Evolutionary conservation across 1,139 yeast species (phyloP).

Genomic region (Yarrowia galli): DNA sequence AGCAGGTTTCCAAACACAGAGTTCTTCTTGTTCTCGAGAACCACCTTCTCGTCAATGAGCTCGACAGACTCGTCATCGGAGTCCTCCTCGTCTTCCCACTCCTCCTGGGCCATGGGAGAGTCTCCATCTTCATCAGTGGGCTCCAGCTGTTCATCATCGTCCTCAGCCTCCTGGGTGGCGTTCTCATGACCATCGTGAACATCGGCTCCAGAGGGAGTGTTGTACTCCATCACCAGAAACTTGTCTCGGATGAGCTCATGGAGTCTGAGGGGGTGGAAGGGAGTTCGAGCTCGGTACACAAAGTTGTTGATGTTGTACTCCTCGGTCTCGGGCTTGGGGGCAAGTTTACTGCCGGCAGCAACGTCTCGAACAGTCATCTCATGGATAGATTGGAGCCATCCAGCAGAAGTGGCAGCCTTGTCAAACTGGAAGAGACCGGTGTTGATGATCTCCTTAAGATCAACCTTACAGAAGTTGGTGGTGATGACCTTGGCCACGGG

Average conservation of each 20-base stretch:
- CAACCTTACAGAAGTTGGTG: slow-evolving; percentile 54
- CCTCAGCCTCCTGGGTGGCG: slow-evolving; percentile 39
- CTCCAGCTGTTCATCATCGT: slow-evolving; percentile 41
- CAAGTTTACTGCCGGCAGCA: slow-evolving; percentile 45
- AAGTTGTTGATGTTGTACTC: slow-evolving; percentile 58
- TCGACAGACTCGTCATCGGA: slow-evolving; percentile 43
- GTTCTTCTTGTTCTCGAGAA: slow-evolving; percentile 50
- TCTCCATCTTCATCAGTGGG: slow-evolving; percentile 40
- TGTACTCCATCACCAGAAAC: slow-evolving; percentile 45
- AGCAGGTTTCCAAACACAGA: slow-evolving; percentile 54
- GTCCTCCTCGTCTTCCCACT: slow-evolving; percentile 40
- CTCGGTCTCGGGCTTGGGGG: slow-evolving; percentile 51
- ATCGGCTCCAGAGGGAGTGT: slow-evolving; percentile 39
- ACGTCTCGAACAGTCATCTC: slow-evolving; percentile 55
- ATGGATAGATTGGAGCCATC: slow-evolving; percentile 57
- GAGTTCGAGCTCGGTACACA: slow-evolving; percentile 54
- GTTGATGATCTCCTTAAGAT: slow-evolving; percentile 51
- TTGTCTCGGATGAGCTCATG: slow-evolving; percentile 53
- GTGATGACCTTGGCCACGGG: slow-evolving; percentile 54
- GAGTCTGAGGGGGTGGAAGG: slow-evolving; percentile 57
- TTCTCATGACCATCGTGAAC: slow-evolving; percentile 40
- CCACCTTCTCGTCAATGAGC: slow-evolving; percentile 41
- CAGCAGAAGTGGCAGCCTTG: slow-evolving; percentile 56
- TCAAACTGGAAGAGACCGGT: slow-evolving; percentile 54
- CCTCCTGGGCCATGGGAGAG: slow-evolving; percentile 42